These are phyloP conservation scores for Aspergillus sp. DNA, from an alignment of 2,329 filamentous ascomycete species.

Conservation along the genomic window DNA sequence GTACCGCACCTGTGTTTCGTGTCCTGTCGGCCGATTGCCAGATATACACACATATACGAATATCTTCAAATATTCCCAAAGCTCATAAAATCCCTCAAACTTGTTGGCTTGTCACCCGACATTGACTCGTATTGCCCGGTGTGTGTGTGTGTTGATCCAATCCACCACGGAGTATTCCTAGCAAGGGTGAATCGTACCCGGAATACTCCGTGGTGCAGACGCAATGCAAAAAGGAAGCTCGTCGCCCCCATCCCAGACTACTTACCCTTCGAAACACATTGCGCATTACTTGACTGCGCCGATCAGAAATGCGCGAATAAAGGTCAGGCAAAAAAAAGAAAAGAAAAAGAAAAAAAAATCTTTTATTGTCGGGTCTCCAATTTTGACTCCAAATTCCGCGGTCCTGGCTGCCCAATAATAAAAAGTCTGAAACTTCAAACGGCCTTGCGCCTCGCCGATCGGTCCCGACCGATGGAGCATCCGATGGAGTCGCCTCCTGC, in stretches of 20 bases:
- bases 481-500: constrained; percentile 15
- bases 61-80: neutral
- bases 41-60: no score
- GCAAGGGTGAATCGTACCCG: neutral
- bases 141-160: neutral
- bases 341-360: neutral
- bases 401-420: constrained; percentile 11
- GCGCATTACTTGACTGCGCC: neutral
- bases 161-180: neutral
- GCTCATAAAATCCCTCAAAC: neutral
- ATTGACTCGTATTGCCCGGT: neutral
- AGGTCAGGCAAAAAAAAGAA: neutral
- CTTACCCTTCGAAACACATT: neutral
- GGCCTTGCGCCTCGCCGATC: constrained; percentile 21
- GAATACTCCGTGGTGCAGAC: constrained; percentile 1
- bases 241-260: neutral
- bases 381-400: constrained; percentile 11
- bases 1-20: neutral
- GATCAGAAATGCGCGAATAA: constrained; percentile 16
- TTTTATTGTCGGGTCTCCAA: constrained; percentile 6
- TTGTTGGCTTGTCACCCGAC: neutral
- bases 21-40: neutral
- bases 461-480: constrained; percentile 25
- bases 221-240: neutral
- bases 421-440: constrained; percentile 5